Conservation (phyloP, 1,139 yeast species). For the Lodderomyces elongisporus region DNA sequence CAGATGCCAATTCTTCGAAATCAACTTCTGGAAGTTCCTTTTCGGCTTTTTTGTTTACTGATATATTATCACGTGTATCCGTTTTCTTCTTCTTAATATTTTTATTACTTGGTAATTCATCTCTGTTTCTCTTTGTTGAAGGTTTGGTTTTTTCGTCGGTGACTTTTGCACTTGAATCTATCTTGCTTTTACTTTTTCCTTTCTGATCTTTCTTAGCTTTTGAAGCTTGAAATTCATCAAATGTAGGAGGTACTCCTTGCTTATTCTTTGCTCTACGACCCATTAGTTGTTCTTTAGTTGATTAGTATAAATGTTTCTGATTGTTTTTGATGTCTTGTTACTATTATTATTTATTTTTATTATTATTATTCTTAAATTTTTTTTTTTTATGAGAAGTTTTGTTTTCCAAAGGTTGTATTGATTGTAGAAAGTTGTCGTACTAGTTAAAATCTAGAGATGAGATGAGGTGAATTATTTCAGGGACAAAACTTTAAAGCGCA, state of each 20-base stretch:
- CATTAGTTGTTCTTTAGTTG: constrained; percentile 42
- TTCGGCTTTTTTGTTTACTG: constrained; percentile 32
- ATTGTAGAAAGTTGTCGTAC: too few species aligned
- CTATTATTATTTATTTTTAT: too few species aligned
- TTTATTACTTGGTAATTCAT: constrained; percentile 3
- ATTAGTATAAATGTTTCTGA: neutral
- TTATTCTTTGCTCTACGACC: constrained; percentile 90
- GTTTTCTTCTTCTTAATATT: constrained; percentile 15
- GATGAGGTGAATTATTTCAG: constrained; percentile 5
- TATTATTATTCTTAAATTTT: too few species aligned
- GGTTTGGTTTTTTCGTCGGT: constrained; percentile 11
- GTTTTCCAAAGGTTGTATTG: too few species aligned
- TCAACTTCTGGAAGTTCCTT: constrained; percentile 59
- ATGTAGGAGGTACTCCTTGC: constrained; percentile 84
- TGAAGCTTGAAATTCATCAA: constrained; percentile 70
- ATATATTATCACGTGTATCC: too few species aligned
- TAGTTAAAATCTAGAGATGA: constrained; percentile 5
- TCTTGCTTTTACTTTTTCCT: constrained; percentile 19
- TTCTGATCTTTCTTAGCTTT: constrained; percentile 45
- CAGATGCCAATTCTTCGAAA: constrained; percentile 54
- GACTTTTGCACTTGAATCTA: constrained; percentile 18
- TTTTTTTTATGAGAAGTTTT: too few species aligned
- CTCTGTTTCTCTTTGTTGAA: neutral
- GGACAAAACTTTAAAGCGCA: too few species aligned
- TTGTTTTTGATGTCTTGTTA: neutral